phyloP scores from a whole-genome alignment of 2,329 filamentous ascomycete species.

The Zymoseptoria crescenta region DNA sequence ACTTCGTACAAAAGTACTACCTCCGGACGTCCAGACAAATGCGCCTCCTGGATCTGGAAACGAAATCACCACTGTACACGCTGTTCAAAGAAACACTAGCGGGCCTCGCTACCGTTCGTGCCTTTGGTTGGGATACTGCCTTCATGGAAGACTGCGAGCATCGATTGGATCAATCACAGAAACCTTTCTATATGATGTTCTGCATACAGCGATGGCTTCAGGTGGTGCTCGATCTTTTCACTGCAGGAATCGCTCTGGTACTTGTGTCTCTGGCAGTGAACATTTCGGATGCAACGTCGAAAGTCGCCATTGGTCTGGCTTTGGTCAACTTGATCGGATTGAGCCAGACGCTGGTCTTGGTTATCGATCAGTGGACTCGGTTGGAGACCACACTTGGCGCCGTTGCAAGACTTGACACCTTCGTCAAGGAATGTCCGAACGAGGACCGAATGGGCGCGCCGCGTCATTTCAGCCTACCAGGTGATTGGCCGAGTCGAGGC shows the following conservation, averaged over 20 bases:
- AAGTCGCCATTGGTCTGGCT: not conserved
- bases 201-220: slow-evolving; percentile 40
- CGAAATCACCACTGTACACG: slow-evolving; percentile 43
- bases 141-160: slow-evolving; percentile 32
- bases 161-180: slow-evolving; percentile 36
- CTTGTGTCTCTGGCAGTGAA: slow-evolving; percentile 1
- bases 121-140: slow-evolving; percentile 41
- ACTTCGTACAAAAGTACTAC: slow-evolving; percentile 39
- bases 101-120: slow-evolving; percentile 44
- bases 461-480: not conserved
- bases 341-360: not conserved
- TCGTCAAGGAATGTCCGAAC: not conserved
- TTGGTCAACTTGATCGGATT: slow-evolving; percentile 1
- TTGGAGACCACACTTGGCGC: slow-evolving; percentile 3
- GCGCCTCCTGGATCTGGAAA: slow-evolving; percentile 47
- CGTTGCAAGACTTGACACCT: not conserved
- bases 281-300: not conserved
- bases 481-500: slow-evolving; percentile 3
- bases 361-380: slow-evolving; percentile 4
- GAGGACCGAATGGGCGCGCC: not conserved
- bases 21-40: slow-evolving; percentile 43
- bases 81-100: slow-evolving; percentile 46
- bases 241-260: not conserved
- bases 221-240: slow-evolving; percentile 33
- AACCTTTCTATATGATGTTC: slow-evolving; percentile 39